phyloP scores from a whole-genome alignment of 2,329 filamentous ascomycete species.

The Ceratocystis huliohia region DNA sequence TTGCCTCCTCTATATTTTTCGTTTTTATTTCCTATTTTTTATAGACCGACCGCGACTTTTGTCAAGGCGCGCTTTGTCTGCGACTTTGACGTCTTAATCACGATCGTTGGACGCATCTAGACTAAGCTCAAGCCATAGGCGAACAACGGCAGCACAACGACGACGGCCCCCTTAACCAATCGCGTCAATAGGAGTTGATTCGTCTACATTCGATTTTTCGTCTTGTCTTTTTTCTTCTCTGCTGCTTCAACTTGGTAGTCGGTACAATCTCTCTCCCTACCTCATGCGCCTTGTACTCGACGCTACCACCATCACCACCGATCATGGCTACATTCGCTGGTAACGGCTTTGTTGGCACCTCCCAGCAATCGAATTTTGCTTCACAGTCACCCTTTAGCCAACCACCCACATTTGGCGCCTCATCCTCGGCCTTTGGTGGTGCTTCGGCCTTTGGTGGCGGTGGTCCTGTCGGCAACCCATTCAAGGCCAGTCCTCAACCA shows the following conservation, averaged over 20 bases:
- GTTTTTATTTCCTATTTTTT: too few species aligned
- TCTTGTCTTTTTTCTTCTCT: background rate
- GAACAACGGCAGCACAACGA: too few species aligned
- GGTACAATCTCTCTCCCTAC: background rate
- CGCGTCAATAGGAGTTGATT: too few species aligned
- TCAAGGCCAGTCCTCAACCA: conserved; percentile 3
- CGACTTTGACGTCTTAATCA: too few species aligned
- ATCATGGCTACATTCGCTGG: conserved; percentile 18
- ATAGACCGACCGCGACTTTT: too few species aligned
- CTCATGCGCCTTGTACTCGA: background rate
- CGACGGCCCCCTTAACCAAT: too few species aligned
- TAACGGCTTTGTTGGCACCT: conserved; percentile 16
- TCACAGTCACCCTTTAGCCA: conserved; percentile 19
- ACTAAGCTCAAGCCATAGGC: too few species aligned
- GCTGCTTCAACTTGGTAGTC: background rate
- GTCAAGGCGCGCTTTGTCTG: too few species aligned
- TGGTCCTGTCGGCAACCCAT: conserved; percentile 9
- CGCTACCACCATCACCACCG: conserved; percentile 10
- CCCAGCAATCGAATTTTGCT: conserved; percentile 7
- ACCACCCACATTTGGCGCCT: conserved; percentile 1
- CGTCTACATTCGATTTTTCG: too few species aligned
- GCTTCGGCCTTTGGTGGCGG: background rate
- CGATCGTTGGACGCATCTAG: too few species aligned
- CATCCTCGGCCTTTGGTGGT: background rate
- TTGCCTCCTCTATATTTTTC: too few species aligned